Conservation (phyloP, 1,284 basidiomycete genomes). For the Tetrapyrgos nigripes region DNA sequence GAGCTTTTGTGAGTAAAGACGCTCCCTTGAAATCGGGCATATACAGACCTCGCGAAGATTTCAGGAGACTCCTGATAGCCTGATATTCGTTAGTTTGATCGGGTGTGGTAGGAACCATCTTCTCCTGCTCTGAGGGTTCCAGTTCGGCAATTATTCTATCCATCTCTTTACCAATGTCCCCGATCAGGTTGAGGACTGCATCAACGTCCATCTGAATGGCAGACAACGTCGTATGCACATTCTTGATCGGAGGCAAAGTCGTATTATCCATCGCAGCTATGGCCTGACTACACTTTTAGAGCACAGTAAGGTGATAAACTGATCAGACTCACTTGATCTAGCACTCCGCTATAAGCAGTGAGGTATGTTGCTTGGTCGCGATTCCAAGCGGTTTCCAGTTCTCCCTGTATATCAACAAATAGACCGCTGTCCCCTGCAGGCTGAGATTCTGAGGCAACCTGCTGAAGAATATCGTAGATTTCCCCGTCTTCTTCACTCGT, state of each 20-base stretch:
- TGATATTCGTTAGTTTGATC: not conserved
- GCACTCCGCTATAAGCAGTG: not conserved
- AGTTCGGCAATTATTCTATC: not conserved
- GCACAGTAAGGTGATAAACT: not conserved
- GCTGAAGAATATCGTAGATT: slow-evolving; percentile 9
- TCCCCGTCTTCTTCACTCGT: slow-evolving; percentile 3
- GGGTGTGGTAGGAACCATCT: not conserved
- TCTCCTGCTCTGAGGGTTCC: not conserved
- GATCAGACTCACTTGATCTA: not conserved
- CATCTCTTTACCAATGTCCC: slow-evolving; percentile 2
- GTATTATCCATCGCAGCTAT: not conserved
- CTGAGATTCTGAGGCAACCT: not conserved
- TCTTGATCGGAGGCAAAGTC: slow-evolving; percentile 2
- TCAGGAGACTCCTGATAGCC: not conserved
- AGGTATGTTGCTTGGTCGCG: slow-evolving; percentile 1
- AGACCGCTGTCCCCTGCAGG: not conserved
- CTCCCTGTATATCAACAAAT: not conserved
- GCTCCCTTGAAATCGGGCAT: not conserved
- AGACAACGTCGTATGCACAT: not conserved
- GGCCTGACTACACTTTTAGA: not conserved
- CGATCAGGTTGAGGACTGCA: not conserved
- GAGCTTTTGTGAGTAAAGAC: not conserved
- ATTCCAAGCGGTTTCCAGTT: slow-evolving; percentile 7
- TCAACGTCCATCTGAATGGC: not conserved
- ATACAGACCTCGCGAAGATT: not conserved